Conservation (phyloP, 768 basidiomycete species). For the Suillus spraguei region DNA sequence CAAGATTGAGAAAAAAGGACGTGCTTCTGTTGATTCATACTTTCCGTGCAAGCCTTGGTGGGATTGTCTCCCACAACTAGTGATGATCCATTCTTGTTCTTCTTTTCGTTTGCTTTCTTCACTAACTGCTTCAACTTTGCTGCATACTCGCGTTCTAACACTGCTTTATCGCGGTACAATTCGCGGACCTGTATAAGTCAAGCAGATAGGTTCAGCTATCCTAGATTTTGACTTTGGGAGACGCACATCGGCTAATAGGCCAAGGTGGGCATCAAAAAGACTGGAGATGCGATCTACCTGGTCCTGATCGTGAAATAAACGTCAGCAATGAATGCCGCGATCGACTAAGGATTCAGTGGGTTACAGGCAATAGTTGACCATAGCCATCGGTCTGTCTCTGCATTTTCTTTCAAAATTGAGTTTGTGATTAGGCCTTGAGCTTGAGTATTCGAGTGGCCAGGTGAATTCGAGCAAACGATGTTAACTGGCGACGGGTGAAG, state of each 20-base stretch:
- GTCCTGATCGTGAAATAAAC: slow-evolving; percentile 46
- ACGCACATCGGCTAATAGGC: slow-evolving; percentile 64
- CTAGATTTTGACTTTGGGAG: not conserved
- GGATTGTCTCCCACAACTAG: slow-evolving; percentile 71
- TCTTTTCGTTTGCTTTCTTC: slow-evolving; percentile 73
- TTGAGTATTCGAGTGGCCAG: not conserved
- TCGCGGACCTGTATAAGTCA: slow-evolving; percentile 61
- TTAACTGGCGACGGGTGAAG: no score
- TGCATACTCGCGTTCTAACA: slow-evolving; percentile 80
- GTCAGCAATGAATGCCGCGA: slow-evolving; percentile 15
- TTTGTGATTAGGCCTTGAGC: not conserved
- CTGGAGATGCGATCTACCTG: slow-evolving; percentile 66
- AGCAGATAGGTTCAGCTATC: slow-evolving; percentile 8
- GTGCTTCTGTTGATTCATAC: slow-evolving; percentile 58
- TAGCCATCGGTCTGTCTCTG: slow-evolving; percentile 36
- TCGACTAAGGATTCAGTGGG: slow-evolving; percentile 9
- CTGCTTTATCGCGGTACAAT: slow-evolving; percentile 63
- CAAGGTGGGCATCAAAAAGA: slow-evolving; percentile 66
- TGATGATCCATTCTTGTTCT: slow-evolving; percentile 52
- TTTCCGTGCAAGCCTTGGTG: slow-evolving; percentile 59
- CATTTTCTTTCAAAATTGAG: slow-evolving; percentile 1
- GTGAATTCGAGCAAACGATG: not conserved
- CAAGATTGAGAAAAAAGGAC: slow-evolving; percentile 14
- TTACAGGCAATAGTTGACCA: slow-evolving; percentile 59
- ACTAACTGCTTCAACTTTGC: slow-evolving; percentile 64